phyloP scores from a whole-genome alignment of 345 rosid species.

The Salix caprea region DNA sequence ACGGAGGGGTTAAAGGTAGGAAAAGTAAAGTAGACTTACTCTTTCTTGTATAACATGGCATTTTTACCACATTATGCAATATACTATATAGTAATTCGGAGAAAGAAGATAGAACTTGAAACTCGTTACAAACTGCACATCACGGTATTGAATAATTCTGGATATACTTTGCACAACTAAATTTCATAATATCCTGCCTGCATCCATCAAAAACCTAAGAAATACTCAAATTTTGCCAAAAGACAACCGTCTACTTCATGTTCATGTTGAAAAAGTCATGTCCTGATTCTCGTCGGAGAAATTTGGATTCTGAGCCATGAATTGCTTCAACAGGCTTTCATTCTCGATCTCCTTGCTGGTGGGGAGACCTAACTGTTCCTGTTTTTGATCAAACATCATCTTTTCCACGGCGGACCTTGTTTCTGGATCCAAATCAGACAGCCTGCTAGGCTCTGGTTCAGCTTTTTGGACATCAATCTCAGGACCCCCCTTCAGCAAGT shows the following conservation, averaged over 20 bases:
- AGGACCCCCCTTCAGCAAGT: constrained; percentile 25
- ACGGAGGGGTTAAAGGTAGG: too few relatives aligned
- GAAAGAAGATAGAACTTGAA: neutral
- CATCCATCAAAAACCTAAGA: neutral
- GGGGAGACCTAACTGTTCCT: constrained; percentile 26
- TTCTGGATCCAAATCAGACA: constrained; percentile 24
- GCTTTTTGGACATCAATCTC: constrained; percentile 25
- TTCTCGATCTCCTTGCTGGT: constrained; percentile 23
- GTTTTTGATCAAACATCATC: constrained; percentile 33
- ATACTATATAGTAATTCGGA: neutral
- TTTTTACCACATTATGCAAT: too few relatives aligned
- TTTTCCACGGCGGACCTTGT: constrained; percentile 22
- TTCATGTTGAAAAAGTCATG: constrained; percentile 1
- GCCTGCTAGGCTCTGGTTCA: constrained; percentile 24
- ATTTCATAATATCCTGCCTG: neutral
- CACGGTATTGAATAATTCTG: too few relatives aligned
- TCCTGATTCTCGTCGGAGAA: constrained; percentile 2
- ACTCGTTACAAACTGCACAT: neutral
- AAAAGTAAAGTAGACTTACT: neutral
- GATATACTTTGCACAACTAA: neutral
- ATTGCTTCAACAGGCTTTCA: constrained; percentile 17
- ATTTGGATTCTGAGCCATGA: constrained; percentile 16
- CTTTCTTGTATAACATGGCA: too few relatives aligned
- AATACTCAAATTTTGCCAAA: neutral
- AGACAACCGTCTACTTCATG: neutral